phyloP scores from a whole-genome alignment of 2,329 filamentous ascomycete genomes.

The Laburnicola sp. region DNA sequence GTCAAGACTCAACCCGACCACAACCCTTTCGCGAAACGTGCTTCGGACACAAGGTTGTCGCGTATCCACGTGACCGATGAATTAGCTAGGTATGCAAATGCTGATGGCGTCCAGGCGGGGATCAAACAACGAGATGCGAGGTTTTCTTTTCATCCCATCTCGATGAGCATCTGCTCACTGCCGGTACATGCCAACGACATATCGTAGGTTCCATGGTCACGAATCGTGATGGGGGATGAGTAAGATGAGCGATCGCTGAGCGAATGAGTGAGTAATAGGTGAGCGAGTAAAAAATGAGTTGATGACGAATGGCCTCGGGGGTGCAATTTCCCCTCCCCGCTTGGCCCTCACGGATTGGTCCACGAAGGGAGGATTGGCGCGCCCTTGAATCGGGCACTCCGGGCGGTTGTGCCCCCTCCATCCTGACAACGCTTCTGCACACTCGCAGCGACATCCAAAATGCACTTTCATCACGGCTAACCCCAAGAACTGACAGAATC shows the following conservation, averaged over 20 bases:
- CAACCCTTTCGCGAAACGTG: too few species aligned
- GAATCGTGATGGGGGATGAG: not conserved
- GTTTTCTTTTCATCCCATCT: too few species aligned
- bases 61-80: too few species aligned
- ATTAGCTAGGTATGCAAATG: too few species aligned
- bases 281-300: too few species aligned
- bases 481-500: conserved; percentile 21
- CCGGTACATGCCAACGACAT: not conserved
- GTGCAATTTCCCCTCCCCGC: conserved; percentile 16
- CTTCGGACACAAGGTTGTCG: too few species aligned
- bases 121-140: too few species aligned
- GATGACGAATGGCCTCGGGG: not conserved
- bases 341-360: conserved; percentile 27
- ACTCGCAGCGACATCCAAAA: conserved; percentile 16
- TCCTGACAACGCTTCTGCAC: conserved; percentile 27
- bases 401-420: conserved; percentile 17
- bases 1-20: too few species aligned
- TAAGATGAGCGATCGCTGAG: too few species aligned
- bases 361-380: conserved; percentile 25
- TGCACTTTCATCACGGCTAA: conserved; percentile 33
- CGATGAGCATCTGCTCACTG: not conserved
- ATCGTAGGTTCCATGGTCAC: conserved; percentile 5
- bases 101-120: too few species aligned
- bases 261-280: too few species aligned
- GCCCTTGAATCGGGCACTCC: conserved; percentile 29